Percentiles rank a stretch among this genome's conserved stretches.
These are phyloP conservation scores for Penicillium occitanis DNA, from an alignment of 2,329 filamentous ascomycete species.

Conservation along the genomic window DNA sequence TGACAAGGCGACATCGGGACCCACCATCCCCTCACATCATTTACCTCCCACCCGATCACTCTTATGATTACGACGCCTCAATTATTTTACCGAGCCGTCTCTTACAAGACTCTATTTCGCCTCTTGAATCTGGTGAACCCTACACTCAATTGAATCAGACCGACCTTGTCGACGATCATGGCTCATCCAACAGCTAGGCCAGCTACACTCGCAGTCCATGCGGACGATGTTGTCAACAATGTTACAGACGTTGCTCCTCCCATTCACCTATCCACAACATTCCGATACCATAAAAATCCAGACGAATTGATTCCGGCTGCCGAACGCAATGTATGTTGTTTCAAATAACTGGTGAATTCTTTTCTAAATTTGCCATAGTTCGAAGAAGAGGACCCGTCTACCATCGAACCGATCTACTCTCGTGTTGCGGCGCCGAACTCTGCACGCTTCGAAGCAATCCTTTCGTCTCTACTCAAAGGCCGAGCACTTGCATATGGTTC, in stretches of 20 bases:
- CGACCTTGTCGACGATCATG: conserved; percentile 1
- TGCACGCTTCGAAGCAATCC: conserved; percentile 79
- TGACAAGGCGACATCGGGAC: conserved; percentile 16
- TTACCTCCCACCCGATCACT: background rate
- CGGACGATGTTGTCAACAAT: conserved; percentile 52
- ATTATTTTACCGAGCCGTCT: background rate
- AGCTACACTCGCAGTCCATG: conserved; percentile 22
- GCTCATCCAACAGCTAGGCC: conserved; percentile 10
- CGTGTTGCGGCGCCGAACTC: conserved; percentile 75
- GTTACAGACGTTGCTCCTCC: conserved; percentile 74
- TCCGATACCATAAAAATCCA: conserved; percentile 68
- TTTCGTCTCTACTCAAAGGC: conserved; percentile 66
- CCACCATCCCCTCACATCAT: conserved; percentile 10
- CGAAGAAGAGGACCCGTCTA: background rate
- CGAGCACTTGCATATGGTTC: conserved; percentile 76
- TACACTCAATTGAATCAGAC: background rate
- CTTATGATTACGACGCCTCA: background rate
- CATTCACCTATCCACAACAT: conserved; percentile 81
- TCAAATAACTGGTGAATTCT: background rate
- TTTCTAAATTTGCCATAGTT: conserved; percentile 12
- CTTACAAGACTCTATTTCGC: background rate
- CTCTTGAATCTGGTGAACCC: background rate
- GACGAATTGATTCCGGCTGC: conserved; percentile 53
- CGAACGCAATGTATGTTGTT: conserved; percentile 54
- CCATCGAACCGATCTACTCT: conserved; percentile 71